phyloP scores from a whole-genome alignment of 2,329 filamentous ascomycete genomes.

The Atkinsonella texensis region DNA sequence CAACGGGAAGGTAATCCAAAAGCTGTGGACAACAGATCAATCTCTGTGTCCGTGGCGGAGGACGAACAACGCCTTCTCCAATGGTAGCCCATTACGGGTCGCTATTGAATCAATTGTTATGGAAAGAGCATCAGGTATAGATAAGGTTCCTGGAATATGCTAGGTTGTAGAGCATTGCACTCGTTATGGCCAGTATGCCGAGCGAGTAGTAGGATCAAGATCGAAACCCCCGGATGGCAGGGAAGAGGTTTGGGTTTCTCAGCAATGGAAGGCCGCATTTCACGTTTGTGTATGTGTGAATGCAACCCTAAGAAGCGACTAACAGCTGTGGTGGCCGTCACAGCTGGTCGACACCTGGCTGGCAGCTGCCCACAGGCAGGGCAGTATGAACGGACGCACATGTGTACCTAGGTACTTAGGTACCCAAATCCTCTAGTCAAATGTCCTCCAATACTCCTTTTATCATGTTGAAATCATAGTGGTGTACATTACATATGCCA shows the following conservation, averaged over 20 bases:
- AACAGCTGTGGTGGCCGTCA: neutral
- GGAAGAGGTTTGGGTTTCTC: neutral
- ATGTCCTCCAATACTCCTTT: slow-evolving; percentile 1
- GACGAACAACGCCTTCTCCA: slow-evolving; percentile 1
- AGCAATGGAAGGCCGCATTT: neutral
- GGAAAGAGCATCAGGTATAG: too few relatives aligned
- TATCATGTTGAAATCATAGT: slow-evolving; percentile 18
- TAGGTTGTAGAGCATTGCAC: neutral
- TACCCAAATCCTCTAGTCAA: neutral
- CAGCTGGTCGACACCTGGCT: slow-evolving; percentile 1
- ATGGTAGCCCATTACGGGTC: slow-evolving; percentile 11
- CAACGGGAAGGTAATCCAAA: slow-evolving; percentile 16
- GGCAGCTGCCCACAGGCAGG: neutral
- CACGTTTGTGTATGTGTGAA: neutral
- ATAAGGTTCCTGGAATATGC: neutral
- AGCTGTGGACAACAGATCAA: slow-evolving; percentile 16
- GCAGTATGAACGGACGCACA: too few relatives aligned
- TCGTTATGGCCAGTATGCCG: neutral
- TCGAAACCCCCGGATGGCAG: neutral
- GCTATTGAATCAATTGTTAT: too few relatives aligned
- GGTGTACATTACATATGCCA: slow-evolving; percentile 24
- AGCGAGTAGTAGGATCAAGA: neutral
- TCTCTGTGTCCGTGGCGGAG: slow-evolving; percentile 4
- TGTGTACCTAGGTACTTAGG: too few relatives aligned
- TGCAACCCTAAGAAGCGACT: neutral